These are phyloP conservation scores for Chaetomium sp. DNA, from an alignment of 2,329 filamentous ascomycete genomes.

Conservation along the genomic window DNA sequence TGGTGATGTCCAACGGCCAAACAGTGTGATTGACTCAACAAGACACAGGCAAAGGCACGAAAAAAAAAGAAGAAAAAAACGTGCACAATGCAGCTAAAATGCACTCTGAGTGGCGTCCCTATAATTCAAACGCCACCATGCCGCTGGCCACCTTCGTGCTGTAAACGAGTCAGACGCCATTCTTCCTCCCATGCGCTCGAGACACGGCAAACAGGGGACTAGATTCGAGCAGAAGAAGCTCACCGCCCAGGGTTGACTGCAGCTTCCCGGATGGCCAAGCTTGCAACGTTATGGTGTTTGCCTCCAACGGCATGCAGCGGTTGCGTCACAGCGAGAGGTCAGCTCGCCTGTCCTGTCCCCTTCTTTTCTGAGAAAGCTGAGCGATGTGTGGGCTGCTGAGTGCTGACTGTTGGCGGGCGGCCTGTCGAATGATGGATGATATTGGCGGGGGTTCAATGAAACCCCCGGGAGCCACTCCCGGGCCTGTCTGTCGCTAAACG, in stretches of 20 bases:
- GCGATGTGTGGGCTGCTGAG: background rate
- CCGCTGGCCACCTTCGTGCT: background rate
- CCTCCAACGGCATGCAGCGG: too few species aligned
- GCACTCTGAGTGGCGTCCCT: background rate
- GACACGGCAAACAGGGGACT: background rate
- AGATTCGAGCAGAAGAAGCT: background rate
- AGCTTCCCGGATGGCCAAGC: background rate
- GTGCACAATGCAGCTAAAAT: background rate
- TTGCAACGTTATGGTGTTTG: too few species aligned
- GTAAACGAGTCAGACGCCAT: background rate
- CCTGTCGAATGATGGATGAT: too few species aligned
- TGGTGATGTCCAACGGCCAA: background rate
- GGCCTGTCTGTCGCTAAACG: too few species aligned
- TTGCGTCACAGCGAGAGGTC: too few species aligned
- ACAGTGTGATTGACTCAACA: slow-evolving; percentile 8
- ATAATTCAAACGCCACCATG: slow-evolving; percentile 5
- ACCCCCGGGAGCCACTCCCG: too few species aligned
- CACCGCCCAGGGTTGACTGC: slow-evolving; percentile 1
- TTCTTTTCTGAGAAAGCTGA: background rate
- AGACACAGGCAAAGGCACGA: slow-evolving; percentile 1
- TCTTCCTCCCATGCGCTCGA: background rate
- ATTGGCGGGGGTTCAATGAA: too few species aligned
- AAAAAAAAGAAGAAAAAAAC: background rate
- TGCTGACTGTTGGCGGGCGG: too few species aligned
- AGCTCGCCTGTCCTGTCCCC: too few species aligned